A percentile compares a stretch with the other conserved stretches of the same genome.
phyloP scores from a whole-genome alignment of 2,329 filamentous ascomycete species.

The Metarhizium brunneum region DNA sequence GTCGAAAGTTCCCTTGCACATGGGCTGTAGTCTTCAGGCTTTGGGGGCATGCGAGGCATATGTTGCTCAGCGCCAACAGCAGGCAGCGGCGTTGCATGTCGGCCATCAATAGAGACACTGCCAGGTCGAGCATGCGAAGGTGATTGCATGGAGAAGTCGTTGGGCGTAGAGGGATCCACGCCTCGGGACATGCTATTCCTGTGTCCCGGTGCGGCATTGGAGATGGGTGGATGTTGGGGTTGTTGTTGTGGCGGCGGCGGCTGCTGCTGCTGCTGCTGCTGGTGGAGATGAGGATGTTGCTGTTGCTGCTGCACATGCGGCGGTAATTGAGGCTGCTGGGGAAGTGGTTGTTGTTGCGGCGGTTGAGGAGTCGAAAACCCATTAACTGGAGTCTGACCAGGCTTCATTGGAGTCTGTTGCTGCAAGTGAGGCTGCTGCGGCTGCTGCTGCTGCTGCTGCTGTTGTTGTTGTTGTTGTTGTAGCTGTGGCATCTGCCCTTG shows the following conservation, averaged over 20 bases:
- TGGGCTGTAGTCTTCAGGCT: slow-evolving; percentile 46
- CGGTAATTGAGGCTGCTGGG: slow-evolving; percentile 6
- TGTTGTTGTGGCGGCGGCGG: slow-evolving; percentile 14
- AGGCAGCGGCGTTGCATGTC: slow-evolving; percentile 14
- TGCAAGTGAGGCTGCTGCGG: slow-evolving; percentile 19
- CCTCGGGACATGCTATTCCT: slow-evolving; percentile 43
- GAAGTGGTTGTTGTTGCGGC: slow-evolving; percentile 12
- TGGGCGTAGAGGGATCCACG: slow-evolving; percentile 28
- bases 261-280: slow-evolving; percentile 7
- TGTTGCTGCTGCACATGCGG: slow-evolving; percentile 6
- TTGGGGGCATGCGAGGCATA: slow-evolving; percentile 29
- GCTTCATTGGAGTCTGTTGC: slow-evolving; percentile 30
- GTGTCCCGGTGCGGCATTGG: slow-evolving; percentile 20
- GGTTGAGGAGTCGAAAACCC: slow-evolving; percentile 27
- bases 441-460: no score
- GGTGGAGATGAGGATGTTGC: neutral
- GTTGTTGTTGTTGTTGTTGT: slow-evolving; percentile 15
- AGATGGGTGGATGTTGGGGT: slow-evolving; percentile 16
- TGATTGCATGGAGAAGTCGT: slow-evolving; percentile 36
- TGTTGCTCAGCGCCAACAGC: slow-evolving; percentile 17
- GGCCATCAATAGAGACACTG: slow-evolving; percentile 28
- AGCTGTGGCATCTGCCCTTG: slow-evolving; percentile 22
- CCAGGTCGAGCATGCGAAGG: slow-evolving; percentile 33
- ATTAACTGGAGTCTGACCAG: slow-evolving; percentile 26
- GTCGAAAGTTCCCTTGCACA: slow-evolving; percentile 45